A percentile compares a stretch with the other conserved stretches of the same genome.
phyloP scores from a whole-genome alignment of 768 basidiomycete genomes.

The Rhizopogon salebrosus region DNA sequence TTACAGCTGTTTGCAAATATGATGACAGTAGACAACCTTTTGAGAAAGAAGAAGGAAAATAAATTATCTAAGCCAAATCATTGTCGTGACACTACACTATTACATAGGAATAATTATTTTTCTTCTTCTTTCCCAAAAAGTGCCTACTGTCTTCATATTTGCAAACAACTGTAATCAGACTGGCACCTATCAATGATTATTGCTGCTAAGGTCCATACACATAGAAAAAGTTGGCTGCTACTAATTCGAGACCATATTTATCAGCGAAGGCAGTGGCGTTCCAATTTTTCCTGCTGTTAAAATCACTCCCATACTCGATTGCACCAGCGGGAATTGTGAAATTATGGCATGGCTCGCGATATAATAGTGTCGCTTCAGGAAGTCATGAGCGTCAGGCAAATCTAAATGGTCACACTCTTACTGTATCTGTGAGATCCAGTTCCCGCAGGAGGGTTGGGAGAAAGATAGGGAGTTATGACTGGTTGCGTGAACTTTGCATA shows the following conservation, averaged over 20 bases:
- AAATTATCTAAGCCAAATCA: too few species aligned
- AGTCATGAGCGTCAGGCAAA: background rate
- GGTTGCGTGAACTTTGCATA: background rate
- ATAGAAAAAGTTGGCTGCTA: background rate
- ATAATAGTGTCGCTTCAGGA: background rate
- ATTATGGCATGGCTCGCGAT: background rate
- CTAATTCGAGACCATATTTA: background rate
- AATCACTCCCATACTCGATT: background rate
- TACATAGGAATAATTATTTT: too few species aligned
- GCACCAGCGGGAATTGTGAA: background rate
- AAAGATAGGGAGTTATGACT: background rate
- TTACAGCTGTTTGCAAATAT: too few species aligned
- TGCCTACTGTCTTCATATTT: too few species aligned
- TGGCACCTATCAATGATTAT: too few species aligned
- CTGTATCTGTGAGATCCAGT: background rate
- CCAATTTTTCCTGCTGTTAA: background rate
- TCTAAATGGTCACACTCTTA: background rate
- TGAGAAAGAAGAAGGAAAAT: too few species aligned
- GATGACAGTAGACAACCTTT: too few species aligned
- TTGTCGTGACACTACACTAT: too few species aligned
- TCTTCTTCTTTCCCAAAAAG: too few species aligned
- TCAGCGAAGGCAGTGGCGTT: background rate
- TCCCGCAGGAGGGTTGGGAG: background rate
- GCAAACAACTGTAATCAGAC: too few species aligned
- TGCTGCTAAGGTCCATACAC: background rate